Evolutionary conservation across 257 asterid genomes (phyloP).

Genomic region (Leptodermis oblonga): DNA sequence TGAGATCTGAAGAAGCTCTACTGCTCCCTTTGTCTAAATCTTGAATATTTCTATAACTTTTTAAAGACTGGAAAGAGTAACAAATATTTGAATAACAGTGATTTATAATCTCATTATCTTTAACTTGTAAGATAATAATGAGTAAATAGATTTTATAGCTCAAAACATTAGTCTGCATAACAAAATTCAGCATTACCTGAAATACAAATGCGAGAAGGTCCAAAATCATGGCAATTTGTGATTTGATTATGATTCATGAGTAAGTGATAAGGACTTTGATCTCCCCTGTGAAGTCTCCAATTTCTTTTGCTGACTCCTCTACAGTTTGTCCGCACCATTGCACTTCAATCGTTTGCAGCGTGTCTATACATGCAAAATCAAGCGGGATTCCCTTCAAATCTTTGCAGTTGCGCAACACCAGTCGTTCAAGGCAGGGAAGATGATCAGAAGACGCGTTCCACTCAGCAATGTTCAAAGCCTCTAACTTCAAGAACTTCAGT

Average conservation of each 20-base stretch:
- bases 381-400: background rate
- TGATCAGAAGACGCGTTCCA: slow-evolving; percentile 9
- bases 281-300: background rate
- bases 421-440: slow-evolving; percentile 5
- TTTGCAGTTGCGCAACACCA: slow-evolving; percentile 7
- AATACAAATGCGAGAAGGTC: background rate
- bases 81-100: too few species aligned
- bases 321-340: background rate
- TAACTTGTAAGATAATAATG: too few species aligned
- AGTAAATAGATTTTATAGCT: too few species aligned
- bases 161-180: too few species aligned
- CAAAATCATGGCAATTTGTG: background rate
- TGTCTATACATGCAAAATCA: background rate
- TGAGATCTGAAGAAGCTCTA: too few species aligned
- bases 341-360: background rate
- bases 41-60: too few species aligned
- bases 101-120: too few species aligned
- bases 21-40: too few species aligned
- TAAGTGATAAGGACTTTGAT: background rate
- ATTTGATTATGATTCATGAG: background rate
- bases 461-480: background rate
- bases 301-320: background rate
- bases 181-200: too few species aligned
- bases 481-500: slow-evolving; percentile 13
- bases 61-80: too few species aligned